Conservation (phyloP, 2,329 filamentous ascomycete genomes). For the Neofusicoccum cordaticola region DNA sequence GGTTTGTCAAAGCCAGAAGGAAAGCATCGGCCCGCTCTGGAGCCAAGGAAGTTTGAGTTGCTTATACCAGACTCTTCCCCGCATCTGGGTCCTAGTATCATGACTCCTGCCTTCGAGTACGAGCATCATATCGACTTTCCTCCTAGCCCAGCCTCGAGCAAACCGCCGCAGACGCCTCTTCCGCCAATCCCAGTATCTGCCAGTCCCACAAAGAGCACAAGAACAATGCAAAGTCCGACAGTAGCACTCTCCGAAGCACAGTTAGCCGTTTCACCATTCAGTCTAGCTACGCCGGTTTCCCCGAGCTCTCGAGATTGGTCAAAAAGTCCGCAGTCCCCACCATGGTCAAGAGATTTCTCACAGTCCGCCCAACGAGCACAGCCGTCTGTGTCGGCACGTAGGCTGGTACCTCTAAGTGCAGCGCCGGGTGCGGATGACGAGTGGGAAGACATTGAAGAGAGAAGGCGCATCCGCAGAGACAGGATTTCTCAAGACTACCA, state of each 20-base stretch:
- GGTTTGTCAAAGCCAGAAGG: neutral
- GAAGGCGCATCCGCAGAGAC: neutral
- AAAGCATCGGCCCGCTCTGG: neutral
- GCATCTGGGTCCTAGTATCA: neutral
- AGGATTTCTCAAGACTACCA: conserved; percentile 10
- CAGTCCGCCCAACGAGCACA: neutral
- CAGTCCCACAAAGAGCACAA: neutral
- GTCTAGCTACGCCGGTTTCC: neutral
- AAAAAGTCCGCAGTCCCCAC: neutral
- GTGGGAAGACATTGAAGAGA: conserved; percentile 4
- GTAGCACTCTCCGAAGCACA: neutral
- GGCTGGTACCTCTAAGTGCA: conserved; percentile 1
- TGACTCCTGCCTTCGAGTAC: conserved; percentile 12
- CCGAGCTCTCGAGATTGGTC: neutral
- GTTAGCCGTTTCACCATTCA: neutral
- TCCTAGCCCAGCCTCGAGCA: neutral
- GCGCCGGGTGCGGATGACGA: conserved; percentile 7
- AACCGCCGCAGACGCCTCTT: conserved; percentile 9
- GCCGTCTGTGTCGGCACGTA: neutral
- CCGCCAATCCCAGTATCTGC: neutral
- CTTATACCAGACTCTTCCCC: conserved; percentile 3
- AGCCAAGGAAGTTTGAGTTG: neutral
- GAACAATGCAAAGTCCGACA: neutral
- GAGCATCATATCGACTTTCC: conserved; percentile 5
- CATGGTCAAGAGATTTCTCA: neutral